phyloP scores from a whole-genome alignment of 345 rosid genomes.

The Murraya paniculata region DNA sequence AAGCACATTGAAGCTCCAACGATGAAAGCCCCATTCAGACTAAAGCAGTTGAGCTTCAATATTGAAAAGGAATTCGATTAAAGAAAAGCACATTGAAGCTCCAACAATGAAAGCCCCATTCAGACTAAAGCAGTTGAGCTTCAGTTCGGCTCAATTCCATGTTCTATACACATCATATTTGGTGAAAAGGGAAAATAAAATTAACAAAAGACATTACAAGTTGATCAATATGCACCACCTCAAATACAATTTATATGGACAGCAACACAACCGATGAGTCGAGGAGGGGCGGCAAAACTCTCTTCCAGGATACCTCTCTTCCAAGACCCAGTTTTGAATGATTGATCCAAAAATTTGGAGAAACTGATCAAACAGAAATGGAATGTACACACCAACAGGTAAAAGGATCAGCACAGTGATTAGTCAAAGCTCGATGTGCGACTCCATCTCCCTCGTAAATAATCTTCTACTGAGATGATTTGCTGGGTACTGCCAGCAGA shows the following conservation, averaged over 20 bases:
- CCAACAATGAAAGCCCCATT: background rate
- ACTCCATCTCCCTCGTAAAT: slow-evolving; percentile 78
- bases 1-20: background rate
- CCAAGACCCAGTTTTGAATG: slow-evolving; percentile 34
- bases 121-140: background rate
- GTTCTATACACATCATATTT: background rate
- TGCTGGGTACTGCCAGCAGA: slow-evolving; percentile 60
- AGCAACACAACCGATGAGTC: slow-evolving; percentile 15
- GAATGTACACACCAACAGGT: slow-evolving; percentile 21
- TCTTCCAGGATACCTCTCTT: slow-evolving; percentile 49
- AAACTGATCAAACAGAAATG: background rate
- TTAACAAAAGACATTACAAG: background rate
- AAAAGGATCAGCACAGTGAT: background rate
- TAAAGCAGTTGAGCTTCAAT: background rate
- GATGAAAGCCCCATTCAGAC: background rate
- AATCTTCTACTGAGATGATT: slow-evolving; percentile 61
- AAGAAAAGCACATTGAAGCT: background rate
- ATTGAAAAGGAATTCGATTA: background rate
- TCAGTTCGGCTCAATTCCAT: background rate
- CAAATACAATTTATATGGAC: background rate
- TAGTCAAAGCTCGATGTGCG: slow-evolving; percentile 73
- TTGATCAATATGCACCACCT: background rate
- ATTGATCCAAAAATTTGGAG: background rate
- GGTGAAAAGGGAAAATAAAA: background rate
- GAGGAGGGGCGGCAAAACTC: slow-evolving; percentile 44